Conservation (phyloP, 495 filamentous ascomycete species). For the Apodospora peruviana region DNA sequence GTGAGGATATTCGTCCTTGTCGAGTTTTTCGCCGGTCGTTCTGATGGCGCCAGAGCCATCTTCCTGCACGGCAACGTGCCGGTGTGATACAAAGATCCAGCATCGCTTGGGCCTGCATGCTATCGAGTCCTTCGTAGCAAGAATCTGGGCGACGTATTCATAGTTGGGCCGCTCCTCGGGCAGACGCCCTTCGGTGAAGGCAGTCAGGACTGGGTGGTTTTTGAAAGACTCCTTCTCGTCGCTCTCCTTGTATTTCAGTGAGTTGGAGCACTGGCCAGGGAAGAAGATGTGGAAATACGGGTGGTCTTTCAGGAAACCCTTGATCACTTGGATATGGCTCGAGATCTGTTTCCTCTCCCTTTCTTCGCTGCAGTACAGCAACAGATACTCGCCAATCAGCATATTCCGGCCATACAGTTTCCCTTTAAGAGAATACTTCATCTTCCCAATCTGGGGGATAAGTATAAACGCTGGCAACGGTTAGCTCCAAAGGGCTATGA, state of each 20-base stretch:
- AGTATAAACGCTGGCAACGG: constrained; percentile 62
- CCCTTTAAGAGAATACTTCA: constrained; percentile 66
- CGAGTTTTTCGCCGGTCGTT: constrained; percentile 27
- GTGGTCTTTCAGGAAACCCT: constrained; percentile 57
- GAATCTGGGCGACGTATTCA: constrained; percentile 42
- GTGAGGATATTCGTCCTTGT: constrained; percentile 39
- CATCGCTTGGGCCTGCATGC: constrained; percentile 36
- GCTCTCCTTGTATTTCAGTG: constrained; percentile 13
- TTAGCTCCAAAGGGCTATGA: not conserved
- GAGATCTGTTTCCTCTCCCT: constrained; percentile 85
- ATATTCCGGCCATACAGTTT: constrained; percentile 85
- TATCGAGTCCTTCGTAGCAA: constrained; percentile 33
- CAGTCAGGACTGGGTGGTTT: constrained; percentile 46
- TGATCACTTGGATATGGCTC: constrained; percentile 95
- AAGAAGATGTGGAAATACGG: constrained; percentile 43
- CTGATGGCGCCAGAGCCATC: constrained; percentile 25
- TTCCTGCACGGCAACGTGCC: constrained; percentile 31
- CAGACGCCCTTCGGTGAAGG: constrained; percentile 41
- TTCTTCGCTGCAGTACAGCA: constrained; percentile 38
- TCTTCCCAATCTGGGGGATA: constrained; percentile 75
- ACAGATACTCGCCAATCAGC: constrained; percentile 79
- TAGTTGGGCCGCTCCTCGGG: constrained; percentile 45
- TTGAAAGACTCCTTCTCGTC: constrained; percentile 45
- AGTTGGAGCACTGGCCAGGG: constrained; percentile 24
- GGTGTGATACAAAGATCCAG: constrained; percentile 42